Base-by-base conservation (phyloP, 1,139 yeast species). In the Kodamaea sp. region DNA sequence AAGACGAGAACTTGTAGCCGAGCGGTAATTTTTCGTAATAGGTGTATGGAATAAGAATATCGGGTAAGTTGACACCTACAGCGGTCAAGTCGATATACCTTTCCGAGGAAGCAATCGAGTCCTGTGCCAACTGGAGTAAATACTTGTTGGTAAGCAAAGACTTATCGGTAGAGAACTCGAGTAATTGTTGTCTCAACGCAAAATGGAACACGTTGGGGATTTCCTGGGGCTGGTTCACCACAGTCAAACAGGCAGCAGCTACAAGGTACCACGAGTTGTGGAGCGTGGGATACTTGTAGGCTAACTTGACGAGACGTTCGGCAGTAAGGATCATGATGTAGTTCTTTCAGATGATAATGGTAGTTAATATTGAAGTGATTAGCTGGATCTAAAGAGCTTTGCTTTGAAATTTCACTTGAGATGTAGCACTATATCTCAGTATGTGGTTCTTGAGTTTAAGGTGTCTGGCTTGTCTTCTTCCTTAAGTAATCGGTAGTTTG, bases 201-300 rank as follows among this genome's bases (percentile, higher is more conserved):
- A 83, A 83, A 46, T 85, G 86, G 54, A 82, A 83, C 7, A 89
- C 57, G 35, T 69, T 70, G 3, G 96, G 92, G 26, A 89, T 77
- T 45, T 86, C 96, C 32, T 81, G 78, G 0, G 96, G 95, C 42
- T 74, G 77, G 53, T 89, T 89, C 51, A 92, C 80, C 8, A 83
- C 92, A 2, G 92, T 79, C 39, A 89, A 72, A 15, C 95, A 78
- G 0, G 94, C 87, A 11, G 95, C 86, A 0, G 96, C 92, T 13
- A 88, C 65, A 29, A 71, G 66, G 52, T 80, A 86, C 96, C 97
- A 89, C 19, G 76, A 56, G 44, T 55, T 61, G 47, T 66, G 67
- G 27, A 70, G 60, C 11, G 48, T 59, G 41, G 60, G 76, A 49
- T 55, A 84, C 56, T 54, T 70, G 61, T 42, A 87, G 63, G 66